phyloP scores from a whole-genome alignment of 1,284 basidiomycete species.

The Tausonia pullulans region DNA sequence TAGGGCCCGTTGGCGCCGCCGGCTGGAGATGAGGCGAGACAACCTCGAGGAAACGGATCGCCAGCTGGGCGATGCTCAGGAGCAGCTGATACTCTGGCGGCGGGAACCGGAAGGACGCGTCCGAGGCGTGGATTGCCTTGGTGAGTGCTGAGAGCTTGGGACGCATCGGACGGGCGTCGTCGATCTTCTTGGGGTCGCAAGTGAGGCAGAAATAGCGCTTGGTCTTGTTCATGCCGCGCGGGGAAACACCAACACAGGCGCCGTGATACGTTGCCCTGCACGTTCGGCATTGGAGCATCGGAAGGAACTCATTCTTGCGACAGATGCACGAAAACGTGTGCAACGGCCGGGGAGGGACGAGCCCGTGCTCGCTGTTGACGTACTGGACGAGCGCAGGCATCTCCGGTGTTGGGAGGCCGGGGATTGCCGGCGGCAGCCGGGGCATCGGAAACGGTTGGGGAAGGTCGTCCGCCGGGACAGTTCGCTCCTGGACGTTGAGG shows the following conservation, averaged over 20 bases:
- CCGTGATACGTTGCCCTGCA: constrained; percentile 9
- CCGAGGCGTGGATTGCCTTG: constrained; percentile 17
- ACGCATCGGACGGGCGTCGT: constrained; percentile 23
- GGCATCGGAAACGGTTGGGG: constrained; percentile 7
- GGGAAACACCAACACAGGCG: constrained; percentile 1
- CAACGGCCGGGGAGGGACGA: constrained; percentile 16
- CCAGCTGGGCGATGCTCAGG: constrained; percentile 18
- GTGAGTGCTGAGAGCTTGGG: constrained; percentile 20
- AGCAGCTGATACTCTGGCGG: constrained; percentile 24
- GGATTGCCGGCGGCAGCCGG: neutral
- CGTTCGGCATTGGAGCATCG: constrained; percentile 9
- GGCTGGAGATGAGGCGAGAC: constrained; percentile 17
- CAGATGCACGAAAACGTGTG: constrained; percentile 9
- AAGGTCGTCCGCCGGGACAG: constrained; percentile 24
- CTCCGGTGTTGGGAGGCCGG: neutral
- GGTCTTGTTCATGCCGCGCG: neutral
- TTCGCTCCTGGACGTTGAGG: constrained; percentile 21
- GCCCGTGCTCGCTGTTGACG: constrained; percentile 21
- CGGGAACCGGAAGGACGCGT: constrained; percentile 24
- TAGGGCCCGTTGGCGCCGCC: constrained; percentile 26
- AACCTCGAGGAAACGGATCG: constrained; percentile 20
- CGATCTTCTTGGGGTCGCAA: constrained; percentile 22
- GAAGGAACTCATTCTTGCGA: neutral
- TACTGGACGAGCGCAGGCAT: neutral
- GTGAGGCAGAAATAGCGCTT: constrained; percentile 28